Base-by-base conservation (phyloP, 192 early-diverging fungal species). In the Fimicolochytrium jonesii region DNA sequence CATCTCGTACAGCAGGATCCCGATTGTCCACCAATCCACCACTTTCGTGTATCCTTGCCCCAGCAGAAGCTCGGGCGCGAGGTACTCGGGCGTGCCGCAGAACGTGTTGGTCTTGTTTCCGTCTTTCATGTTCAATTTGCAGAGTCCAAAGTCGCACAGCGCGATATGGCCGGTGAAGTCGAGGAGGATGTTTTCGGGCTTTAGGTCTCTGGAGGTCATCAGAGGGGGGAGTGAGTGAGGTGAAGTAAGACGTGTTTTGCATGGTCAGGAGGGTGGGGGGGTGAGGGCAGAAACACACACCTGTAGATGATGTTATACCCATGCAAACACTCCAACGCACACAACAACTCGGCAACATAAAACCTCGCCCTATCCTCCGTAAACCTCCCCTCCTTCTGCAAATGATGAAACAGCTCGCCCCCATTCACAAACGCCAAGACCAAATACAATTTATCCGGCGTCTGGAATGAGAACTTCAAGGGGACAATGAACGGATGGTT, bases 21-120 rank as follows among this genome's bases (percentile, higher is more conserved):
- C 95, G 37, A 98, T 79, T 2, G 95, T 90, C 94, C 94, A 98
- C 94, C 94, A 98, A 73, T 98, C 95, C 3, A 96, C 93, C 18
- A 88, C 87, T 66, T 94, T 95, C 25, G 87, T 92, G 76, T 96
- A 98, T 15, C 90, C 91, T 45, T 39, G 84, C 23, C 86, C 88
- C 26, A 88, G 72, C 9, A 94, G 66, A 11, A 94, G 64, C 73
- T 95, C 93, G 11, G 92, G 90, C 0, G 90, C 88, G 41, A 92
- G 81, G 56, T 92, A 94, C 68, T 97, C 93, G 15, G 91, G 92
- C 13, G 92, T 95, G 18, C 92, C 92, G 64, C 91, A 92, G 61
- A 95, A 92, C 0, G 94, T 95, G 72, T 91, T 88, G 42, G 93
- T 92, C 54, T 80, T 78, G 62, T 90, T 91, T 45, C 89, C 88